These are phyloP conservation scores for Eimeria necatrix DNA, from an alignment of 169 alveolate genomes.

Conservation along the genomic window DNA sequence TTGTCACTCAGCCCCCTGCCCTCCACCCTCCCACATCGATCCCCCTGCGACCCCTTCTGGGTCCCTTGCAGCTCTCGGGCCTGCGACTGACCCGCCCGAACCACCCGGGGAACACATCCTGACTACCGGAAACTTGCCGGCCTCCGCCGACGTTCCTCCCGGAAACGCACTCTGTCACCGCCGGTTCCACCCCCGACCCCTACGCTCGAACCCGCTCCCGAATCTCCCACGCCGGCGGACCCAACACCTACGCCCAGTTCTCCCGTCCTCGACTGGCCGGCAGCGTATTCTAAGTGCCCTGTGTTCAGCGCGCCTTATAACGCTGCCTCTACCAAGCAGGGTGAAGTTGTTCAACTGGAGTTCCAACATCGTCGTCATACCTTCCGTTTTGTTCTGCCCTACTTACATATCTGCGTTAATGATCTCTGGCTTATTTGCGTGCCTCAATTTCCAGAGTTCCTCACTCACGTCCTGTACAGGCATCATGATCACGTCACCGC, in stretches of 20 bases:
- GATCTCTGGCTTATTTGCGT: slow-evolving; percentile 19
- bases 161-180: neutral
- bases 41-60: neutral
- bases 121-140: slow-evolving; percentile 3
- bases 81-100: neutral
- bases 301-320: neutral
- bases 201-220: neutral
- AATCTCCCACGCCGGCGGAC: neutral
- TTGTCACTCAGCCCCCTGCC: neutral
- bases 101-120: neutral
- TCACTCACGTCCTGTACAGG: neutral
- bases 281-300: slow-evolving; percentile 17
- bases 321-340: neutral
- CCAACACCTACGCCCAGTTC: neutral
- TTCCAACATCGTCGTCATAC: neutral
- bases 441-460: neutral
- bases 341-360: neutral
- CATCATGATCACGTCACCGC: neutral
- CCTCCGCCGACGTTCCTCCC: neutral
- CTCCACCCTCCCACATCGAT: neutral
- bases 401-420: neutral
- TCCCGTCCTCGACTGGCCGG: neutral
- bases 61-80: neutral
- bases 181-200: neutral
- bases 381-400: slow-evolving; percentile 9